Conservation (phyloP, 176 grass and related monocot species). For the Triticum timopheevii region DNA sequence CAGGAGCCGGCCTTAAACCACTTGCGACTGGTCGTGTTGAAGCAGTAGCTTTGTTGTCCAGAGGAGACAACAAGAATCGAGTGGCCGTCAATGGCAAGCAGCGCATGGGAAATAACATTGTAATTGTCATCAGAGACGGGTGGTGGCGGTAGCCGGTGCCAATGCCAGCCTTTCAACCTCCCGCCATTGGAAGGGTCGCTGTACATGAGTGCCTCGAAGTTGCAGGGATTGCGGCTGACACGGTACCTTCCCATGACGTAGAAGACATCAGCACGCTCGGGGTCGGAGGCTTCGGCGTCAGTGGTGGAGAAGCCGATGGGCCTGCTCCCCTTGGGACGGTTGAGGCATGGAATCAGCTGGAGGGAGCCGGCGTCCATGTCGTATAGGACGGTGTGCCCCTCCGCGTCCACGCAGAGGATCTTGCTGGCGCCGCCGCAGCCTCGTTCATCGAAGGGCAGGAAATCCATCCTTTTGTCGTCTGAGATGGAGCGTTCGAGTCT, state of each 20-base stretch:
- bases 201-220: conserved; percentile 3
- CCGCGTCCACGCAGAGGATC: not conserved
- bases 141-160: too few relatives aligned
- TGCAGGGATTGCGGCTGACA: not conserved
- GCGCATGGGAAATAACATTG: too few relatives aligned
- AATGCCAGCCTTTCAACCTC: not conserved
- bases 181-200: not conserved
- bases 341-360: not conserved
- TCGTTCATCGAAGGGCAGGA: not conserved
- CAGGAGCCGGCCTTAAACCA: too few relatives aligned
- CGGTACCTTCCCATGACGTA: not conserved
- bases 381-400: not conserved
- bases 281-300: not conserved
- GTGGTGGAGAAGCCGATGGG: not conserved
- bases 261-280: not conserved
- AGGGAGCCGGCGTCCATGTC: not conserved
- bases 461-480: not conserved
- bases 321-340: not conserved
- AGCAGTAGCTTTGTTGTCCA: too few relatives aligned
- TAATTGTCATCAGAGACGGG: too few relatives aligned
- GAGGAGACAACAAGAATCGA: too few relatives aligned
- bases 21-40: too few relatives aligned
- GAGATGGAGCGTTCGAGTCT: not conserved
- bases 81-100: too few relatives aligned
- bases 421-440: not conserved